phyloP scores from a whole-genome alignment of 768 basidiomycete species.

The Pleurotus platypus region DNA sequence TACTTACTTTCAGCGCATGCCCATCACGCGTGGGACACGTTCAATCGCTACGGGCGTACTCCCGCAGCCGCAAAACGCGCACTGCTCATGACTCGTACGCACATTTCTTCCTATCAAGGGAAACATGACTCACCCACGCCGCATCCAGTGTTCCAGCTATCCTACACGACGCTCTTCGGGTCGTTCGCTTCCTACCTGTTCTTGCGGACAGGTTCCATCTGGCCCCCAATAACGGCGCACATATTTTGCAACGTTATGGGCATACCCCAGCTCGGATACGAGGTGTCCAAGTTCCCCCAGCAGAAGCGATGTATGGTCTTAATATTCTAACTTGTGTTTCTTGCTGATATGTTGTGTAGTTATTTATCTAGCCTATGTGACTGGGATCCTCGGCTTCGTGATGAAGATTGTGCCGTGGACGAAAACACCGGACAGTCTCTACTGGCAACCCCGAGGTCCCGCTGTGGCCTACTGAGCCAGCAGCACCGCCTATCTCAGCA shows the following conservation, averaged over 20 bases:
- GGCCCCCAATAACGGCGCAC: conserved; percentile 78
- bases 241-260: conserved; percentile 96
- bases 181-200: conserved; percentile 85
- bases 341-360: conserved; percentile 29
- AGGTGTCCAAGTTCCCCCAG: conserved; percentile 49
- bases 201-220: conserved; percentile 78
- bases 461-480: not conserved
- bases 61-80: conserved; percentile 62
- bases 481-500: not conserved
- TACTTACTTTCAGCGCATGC: conserved; percentile 63
- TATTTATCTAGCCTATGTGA: conserved; percentile 50
- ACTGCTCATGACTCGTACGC: conserved; percentile 31
- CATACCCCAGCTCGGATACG: conserved; percentile 62
- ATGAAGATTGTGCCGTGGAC: conserved; percentile 55
- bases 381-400: conserved; percentile 58
- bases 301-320: conserved; percentile 46
- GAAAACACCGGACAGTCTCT: conserved; percentile 29
- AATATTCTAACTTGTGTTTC: conserved; percentile 10
- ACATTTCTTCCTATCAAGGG: not conserved
- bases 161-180: conserved; percentile 92
- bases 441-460: conserved; percentile 29
- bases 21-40: conserved; percentile 91
- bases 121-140: not conserved
- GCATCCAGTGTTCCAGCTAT: conserved; percentile 73
- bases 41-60: conserved; percentile 69